Percentiles rank a stretch among this genome's conserved stretches.
These are phyloP conservation scores for Hypoxylon sp. DNA, from an alignment of 2,329 filamentous ascomycete species.

Conservation along the genomic window DNA sequence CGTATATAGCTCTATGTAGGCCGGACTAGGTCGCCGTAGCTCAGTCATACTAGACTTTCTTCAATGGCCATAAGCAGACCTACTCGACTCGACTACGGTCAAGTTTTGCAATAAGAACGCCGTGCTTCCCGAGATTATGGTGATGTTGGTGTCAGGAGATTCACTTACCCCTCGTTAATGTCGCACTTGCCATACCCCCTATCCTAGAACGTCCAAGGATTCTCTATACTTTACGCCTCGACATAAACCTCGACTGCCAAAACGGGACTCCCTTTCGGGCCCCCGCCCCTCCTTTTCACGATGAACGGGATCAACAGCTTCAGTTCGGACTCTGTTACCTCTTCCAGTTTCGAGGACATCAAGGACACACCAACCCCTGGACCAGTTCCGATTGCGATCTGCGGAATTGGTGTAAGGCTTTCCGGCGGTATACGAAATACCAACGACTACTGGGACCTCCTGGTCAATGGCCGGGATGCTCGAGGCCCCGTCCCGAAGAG, in stretches of 20 bases:
- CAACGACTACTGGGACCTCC: conserved; percentile 43
- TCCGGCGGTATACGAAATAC: conserved; percentile 39
- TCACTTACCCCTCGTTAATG: neutral
- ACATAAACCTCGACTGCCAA: conserved; percentile 16
- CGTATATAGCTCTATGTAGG: conserved; percentile 16
- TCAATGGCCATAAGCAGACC: conserved; percentile 23
- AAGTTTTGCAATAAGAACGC: conserved; percentile 19
- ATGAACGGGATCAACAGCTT: conserved; percentile 21
- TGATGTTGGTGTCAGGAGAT: conserved; percentile 6
- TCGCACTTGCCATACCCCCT: conserved; percentile 1
- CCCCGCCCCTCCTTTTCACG: neutral
- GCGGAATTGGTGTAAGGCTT: conserved; percentile 40
- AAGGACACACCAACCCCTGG: conserved; percentile 16
- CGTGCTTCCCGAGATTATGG: conserved; percentile 8
- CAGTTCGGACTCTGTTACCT: conserved; percentile 16
- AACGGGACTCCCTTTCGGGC: neutral
- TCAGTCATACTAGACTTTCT: conserved; percentile 28
- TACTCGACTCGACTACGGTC: conserved; percentile 13
- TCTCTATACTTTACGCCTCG: conserved; percentile 2
- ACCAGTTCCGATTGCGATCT: conserved; percentile 38
- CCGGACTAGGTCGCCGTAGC: conserved; percentile 22
- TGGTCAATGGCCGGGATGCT: conserved; percentile 37
- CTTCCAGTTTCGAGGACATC: conserved; percentile 32
- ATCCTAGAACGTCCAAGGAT: conserved; percentile 4
- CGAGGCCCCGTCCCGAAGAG: conserved; percentile 32